A percentile compares a stretch with the other conserved stretches of the same genome.
Conservation (phyloP, 305 asterid species). For the Withania somnifera region DNA sequence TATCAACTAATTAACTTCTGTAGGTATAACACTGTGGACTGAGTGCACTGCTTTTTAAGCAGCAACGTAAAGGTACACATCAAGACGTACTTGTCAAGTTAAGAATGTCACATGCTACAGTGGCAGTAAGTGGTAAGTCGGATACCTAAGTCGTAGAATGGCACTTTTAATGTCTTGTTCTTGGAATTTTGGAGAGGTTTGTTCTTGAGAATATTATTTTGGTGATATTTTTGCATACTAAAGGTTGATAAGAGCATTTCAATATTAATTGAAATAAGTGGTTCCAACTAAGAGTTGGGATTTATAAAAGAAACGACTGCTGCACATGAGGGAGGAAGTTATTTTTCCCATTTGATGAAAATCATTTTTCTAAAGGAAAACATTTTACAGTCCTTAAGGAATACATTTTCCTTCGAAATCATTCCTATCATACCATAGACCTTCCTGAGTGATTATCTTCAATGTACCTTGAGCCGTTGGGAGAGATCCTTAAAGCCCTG, state of each 20-base stretch:
- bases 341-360: neutral
- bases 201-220: neutral
- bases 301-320: neutral
- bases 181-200: too few relatives aligned
- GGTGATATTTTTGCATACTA: neutral
- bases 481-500: slow-evolving; percentile 96
- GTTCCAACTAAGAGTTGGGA: neutral
- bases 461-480: slow-evolving; percentile 76
- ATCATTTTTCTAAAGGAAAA: neutral
- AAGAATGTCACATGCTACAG: neutral
- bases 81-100: neutral
- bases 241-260: neutral
- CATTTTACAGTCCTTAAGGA: neutral
- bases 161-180: too few relatives aligned
- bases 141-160: too few relatives aligned
- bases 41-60: neutral
- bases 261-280: neutral
- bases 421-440: neutral
- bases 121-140: neutral
- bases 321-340: neutral
- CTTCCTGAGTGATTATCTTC: neutral
- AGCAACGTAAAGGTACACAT: neutral
- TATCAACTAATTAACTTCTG: neutral
- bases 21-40: neutral
- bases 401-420: neutral